Percentiles rank a stretch among this genome's conserved stretches.
These are phyloP conservation scores for Coccomyxa sp. DNA, from an alignment of 139 green algal genomes.

Conservation along the genomic window DNA sequence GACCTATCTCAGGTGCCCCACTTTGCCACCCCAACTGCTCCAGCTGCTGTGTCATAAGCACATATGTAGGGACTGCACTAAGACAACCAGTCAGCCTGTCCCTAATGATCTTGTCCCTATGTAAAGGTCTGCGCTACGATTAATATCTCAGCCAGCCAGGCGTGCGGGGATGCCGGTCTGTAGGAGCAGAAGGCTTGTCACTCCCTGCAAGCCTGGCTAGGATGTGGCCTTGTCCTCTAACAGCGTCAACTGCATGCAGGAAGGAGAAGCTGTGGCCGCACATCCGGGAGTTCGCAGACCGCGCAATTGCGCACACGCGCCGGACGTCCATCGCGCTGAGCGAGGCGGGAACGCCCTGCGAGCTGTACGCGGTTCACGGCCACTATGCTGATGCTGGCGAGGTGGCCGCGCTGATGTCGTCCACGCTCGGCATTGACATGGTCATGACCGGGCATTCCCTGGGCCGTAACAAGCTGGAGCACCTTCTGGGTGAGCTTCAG, in stretches of 20 bases:
- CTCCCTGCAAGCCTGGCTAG: too few species aligned
- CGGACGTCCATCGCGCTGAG: constrained; percentile 48
- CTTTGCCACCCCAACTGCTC: too few species aligned
- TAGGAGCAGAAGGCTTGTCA: too few species aligned
- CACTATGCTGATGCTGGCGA: constrained; percentile 85
- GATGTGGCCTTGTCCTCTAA: neutral
- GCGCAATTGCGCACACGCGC: constrained; percentile 57
- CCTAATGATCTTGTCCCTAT: neutral
- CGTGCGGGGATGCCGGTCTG: too few species aligned
- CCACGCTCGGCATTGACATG: constrained; percentile 84
- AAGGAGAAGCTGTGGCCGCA: constrained; percentile 93
- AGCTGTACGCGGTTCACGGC: constrained; percentile 73
- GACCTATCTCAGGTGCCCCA: constrained; percentile 61
- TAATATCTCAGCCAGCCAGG: neutral
- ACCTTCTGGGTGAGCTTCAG: constrained; percentile 60
- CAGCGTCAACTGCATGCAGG: constrained; percentile 10
- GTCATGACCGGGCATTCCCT: constrained; percentile 90
- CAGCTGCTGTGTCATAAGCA: too few species aligned
- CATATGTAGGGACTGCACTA: too few species aligned
- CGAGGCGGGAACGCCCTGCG: constrained; percentile 49
- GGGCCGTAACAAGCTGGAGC: constrained; percentile 92
- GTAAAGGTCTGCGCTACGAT: neutral
- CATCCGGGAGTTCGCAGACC: constrained; percentile 87
- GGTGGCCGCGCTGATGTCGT: constrained; percentile 63
- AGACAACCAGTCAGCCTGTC: neutral